Evolutionary conservation across 225 moss, liverwort and hornwort genomes (phyloP), one percentile per base, ranked within the genome.

Genomic region (Pseudisothecium myosuroides): DNA sequence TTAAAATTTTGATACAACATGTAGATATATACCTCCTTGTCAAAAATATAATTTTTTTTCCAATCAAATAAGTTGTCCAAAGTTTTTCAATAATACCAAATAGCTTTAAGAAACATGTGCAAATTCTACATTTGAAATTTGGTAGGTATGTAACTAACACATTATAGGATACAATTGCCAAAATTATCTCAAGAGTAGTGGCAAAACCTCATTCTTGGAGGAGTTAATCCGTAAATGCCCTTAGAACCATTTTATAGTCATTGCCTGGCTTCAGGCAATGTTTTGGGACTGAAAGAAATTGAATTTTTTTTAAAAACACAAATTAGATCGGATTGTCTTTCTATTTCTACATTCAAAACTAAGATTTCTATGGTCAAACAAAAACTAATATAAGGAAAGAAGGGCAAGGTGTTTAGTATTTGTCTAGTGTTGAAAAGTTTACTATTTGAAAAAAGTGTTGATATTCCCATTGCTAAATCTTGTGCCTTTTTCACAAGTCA

Each of bases 261-360:
- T 3, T 37, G 12, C 21, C 6, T 6, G 5, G 19, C 11, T 11
- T 0, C 3, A 0, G 0, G 5, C 1, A 66, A 11, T 1, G 0
- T 67, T 67, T 66, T 10, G 0, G 1, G 2, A 10, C 0, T 18
- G 34, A 17, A 17, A 64, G 31, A 32, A 64, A 17, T 9, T 32
- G 8, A 5, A 36, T 10, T 19, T 36, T 9, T 66, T 66, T 19
- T 18, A 10, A 36, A 5, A 1, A 19, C 36, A 66, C 34, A 11
- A n/a, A n/a, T n/a, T n/a, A n/a, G n/a, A n/a, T n/a, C n/a, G n/a
- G n/a, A n/a, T n/a, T n/a, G n/a, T n/a, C 3, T 37, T 21, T 12
- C 2, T 37, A 21, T 20, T 37, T 65, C 12, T 1, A 4, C 21
- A 67, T 4, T 12, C 21, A 37, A 23, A n/a, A 69, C 2, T 68